Evolutionary conservation across 768 basidiomycete genomes (phyloP).

Genomic region (Boletus barrowsii): DNA sequence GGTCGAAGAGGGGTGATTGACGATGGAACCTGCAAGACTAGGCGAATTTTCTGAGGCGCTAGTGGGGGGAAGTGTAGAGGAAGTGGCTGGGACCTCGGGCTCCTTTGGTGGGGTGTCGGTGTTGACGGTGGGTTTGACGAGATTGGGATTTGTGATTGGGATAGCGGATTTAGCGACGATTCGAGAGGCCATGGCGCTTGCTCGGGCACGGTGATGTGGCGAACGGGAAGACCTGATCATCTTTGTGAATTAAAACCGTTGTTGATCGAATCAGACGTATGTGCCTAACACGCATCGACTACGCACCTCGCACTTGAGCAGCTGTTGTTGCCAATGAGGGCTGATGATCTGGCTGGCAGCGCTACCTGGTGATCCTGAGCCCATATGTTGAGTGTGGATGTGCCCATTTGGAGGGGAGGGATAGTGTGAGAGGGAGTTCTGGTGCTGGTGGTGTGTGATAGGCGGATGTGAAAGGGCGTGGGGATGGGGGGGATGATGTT

Average conservation of each 20-base stretch:
- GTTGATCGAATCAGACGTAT: conserved; percentile 18
- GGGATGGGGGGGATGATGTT: conserved; percentile 57
- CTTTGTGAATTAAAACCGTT: conserved; percentile 37
- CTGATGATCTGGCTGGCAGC: conserved; percentile 62
- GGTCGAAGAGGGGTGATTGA: conserved; percentile 71
- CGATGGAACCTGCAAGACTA: conserved; percentile 30
- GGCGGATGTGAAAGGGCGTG: conserved; percentile 48
- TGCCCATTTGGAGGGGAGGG: conserved; percentile 76
- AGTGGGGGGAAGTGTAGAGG: conserved; percentile 30
- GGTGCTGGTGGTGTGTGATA: conserved; percentile 70
- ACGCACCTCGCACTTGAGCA: conserved; percentile 89
- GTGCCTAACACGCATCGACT: conserved; percentile 16
- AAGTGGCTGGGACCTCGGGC: conserved; percentile 28
- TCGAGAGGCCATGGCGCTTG: conserved; percentile 92
- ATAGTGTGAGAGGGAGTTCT: conserved; percentile 75
- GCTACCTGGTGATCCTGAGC: conserved; percentile 57
- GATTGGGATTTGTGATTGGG: conserved; percentile 88
- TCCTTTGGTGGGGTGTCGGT: conserved; percentile 29
- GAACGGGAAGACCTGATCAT: conserved; percentile 82
- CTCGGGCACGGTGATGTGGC: conserved; percentile 91
- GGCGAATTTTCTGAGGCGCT: conserved; percentile 36
- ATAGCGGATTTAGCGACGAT: conserved; percentile 84
- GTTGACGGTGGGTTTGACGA: conserved; percentile 43
- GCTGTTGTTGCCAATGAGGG: conserved; percentile 90
- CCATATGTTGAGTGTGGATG: conserved; percentile 55